phyloP scores from a whole-genome alignment of 2,329 filamentous ascomycete species.

The Alternaria atra region DNA sequence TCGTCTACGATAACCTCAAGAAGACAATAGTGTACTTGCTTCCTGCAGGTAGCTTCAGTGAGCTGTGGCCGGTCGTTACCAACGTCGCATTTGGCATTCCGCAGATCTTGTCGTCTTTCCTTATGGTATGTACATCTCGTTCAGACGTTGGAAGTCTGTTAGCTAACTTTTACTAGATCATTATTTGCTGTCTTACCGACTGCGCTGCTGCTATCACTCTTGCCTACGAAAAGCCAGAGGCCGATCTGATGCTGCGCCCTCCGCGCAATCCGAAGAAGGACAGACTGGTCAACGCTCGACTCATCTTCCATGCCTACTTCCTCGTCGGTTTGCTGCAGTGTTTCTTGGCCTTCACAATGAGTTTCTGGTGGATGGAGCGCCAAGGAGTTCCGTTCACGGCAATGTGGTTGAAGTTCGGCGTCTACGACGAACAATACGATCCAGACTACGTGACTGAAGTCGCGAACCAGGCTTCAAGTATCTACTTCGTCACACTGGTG shows the following conservation, averaged over 20 bases:
- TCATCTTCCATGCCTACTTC: constrained; percentile 77
- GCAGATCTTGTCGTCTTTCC: constrained; percentile 75
- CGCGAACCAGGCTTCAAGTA: constrained; percentile 72
- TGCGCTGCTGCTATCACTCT: constrained; percentile 70
- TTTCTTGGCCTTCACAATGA: constrained; percentile 55
- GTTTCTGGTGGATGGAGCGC: constrained; percentile 55
- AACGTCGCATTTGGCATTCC: constrained; percentile 77
- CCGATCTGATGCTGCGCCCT: constrained; percentile 74
- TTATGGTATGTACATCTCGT: constrained; percentile 61
- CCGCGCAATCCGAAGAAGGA: constrained; percentile 75
- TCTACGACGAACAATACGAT: constrained; percentile 36
- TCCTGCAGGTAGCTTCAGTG: constrained; percentile 76
- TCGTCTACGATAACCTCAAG: constrained; percentile 82
- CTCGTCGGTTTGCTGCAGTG: constrained; percentile 68
- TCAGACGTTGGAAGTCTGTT: rapidly evolving
- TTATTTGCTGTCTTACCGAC: constrained; percentile 75
- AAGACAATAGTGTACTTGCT: constrained; percentile 80
- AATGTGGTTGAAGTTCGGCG: constrained; percentile 66
- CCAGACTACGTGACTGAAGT: constrained; percentile 52
- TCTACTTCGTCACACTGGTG: constrained; percentile 83
- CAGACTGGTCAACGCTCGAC: constrained; percentile 75
- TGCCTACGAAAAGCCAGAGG: constrained; percentile 79
- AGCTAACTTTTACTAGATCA: constrained; percentile 30
- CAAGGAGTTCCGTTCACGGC: constrained; percentile 69
- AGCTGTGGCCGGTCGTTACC: constrained; percentile 78